These are phyloP conservation scores for Pyrenula aspistea DNA, from an alignment of 495 filamentous ascomycete genomes.

Conservation along the genomic window DNA sequence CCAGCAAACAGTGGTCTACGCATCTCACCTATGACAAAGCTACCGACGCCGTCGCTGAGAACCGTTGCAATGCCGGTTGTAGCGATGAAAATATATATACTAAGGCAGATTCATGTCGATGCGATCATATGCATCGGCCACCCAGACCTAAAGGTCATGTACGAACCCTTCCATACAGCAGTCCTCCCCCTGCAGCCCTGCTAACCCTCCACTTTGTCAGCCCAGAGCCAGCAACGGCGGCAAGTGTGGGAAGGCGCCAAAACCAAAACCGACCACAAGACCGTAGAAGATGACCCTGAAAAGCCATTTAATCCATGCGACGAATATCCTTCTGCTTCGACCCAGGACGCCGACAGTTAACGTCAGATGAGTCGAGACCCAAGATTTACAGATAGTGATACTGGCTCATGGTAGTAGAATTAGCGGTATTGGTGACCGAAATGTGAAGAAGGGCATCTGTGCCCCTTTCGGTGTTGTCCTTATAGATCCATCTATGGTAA, in stretches of 20 bases:
- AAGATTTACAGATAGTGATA: no score
- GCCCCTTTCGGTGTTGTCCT: no score
- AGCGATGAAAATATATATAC: no score
- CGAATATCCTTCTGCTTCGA: neutral
- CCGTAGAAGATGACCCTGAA: neutral
- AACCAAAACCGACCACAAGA: neutral
- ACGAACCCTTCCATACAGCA: neutral
- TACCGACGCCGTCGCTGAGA: neutral
- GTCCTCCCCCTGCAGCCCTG: neutral
- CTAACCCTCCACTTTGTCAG: neutral
- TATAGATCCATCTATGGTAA: no score
- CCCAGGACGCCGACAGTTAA: neutral
- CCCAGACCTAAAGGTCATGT: no score
- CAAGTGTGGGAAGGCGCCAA: neutral
- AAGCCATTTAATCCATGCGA: neutral
- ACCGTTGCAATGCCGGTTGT: neutral
- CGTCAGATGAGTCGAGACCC: neutral
- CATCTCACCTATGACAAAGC: neutral
- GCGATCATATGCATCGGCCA: no score
- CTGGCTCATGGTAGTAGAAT: no score
- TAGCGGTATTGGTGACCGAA: no score
- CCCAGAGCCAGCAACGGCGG: neutral
- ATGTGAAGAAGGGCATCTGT: no score
- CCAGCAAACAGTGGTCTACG: neutral
- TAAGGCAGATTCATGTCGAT: no score